Evolutionary conservation across 1,284 basidiomycete species (phyloP), one percentile per base, ranked within the genome.

Genomic region (Filobasidium uniguttulatum): DNA sequence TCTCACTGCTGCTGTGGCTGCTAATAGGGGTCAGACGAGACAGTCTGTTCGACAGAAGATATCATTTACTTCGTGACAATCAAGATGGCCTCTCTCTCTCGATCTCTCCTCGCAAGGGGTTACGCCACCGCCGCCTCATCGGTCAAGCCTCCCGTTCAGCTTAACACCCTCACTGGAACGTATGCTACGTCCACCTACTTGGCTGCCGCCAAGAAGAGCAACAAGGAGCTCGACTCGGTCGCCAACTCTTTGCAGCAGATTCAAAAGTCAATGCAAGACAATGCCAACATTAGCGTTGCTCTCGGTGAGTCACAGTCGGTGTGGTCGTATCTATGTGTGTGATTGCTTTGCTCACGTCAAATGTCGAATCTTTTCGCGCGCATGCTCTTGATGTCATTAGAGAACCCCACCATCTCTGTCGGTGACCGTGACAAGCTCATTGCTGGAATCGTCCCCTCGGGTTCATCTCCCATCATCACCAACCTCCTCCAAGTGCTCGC

Each of bases 111-210:
- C 55, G 56, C 59, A 48, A 61, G 68, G 57, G 67, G 68, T 45
- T 68, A 70, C 59, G 68, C 68, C 48, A 44, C 55, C 45, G 62
- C 66, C 52, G 62, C 9, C 26, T 15, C 19, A 3, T 22, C 20
- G 23, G 20, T 25, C 14, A 20, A 71, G 69, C 60, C 67, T 35
- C 68, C 69, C 44, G 50, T 71, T 57, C 66, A 68, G 63, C 68
- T 71, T 62, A 69, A 69, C 63, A 68, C 68, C 44, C 64, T 71
- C 41, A 64, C 68, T 46, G 69, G 69, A 68, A 97, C 96, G 72
- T 98, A 99, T 72, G 93, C 94, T 56, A 83, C 85, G 54, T 93
- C 94, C 25, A 78, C 86, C 57, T 99, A 86, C 73, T 79, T 82
- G 48, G 93, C 93, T 49, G 90, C 94, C 17, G 79, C 90, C 64